Evolutionary conservation across 2,329 filamentous ascomycete genomes (phyloP), one percentile per base, ranked within the genome.

Genomic region (Penicillium decumbens): DNA sequence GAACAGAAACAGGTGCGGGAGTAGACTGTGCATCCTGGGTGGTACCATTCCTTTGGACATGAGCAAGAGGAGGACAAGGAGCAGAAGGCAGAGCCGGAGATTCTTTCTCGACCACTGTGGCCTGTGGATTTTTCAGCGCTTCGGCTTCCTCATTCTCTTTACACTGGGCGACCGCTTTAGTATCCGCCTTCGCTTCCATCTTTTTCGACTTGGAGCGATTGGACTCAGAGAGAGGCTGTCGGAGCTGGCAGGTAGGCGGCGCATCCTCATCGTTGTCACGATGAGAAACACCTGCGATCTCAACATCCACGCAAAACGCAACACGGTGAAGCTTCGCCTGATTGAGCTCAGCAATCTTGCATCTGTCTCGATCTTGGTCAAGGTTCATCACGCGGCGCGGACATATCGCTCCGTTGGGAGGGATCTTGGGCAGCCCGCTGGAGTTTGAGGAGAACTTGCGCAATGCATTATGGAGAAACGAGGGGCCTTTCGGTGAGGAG

Each of bases 251-350:
- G 23, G 63, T 59, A 55, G 65, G 72, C 47, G 62, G 62, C 44
- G 68, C 70, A n/a, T 77, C 72, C 13, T 74, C 72, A 8, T 78
- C 69, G 13, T 77, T 77, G 3, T 93, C 88, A 59, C 95, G 93
- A 59, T 82, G 84, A 23, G 91, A 89, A 64, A 89, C 84, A 0
- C 90, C 89, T 3, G 92, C 92, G 64, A 98, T 95, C 69, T 98
- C 93, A 4, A 98, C 91, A 64, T 98, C 93, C 2, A 98, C 93
- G 60, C 89, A 95, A 65, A 98, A 98, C 0, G 92, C 88, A 0
- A 98, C 93, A 45, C 90, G 83, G 46, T 89, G 82, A 51, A 98
- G 71, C 67, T 93, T 95, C 42, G 82, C 81, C 62, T 85, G 82
- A 57, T 90, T 84, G 41, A 98, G 76, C 58, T 95, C 91, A 4